These are phyloP conservation scores for Bolboschoenus planiculmis DNA, from an alignment of 176 grass and related monocot species.

Conservation along the genomic window DNA sequence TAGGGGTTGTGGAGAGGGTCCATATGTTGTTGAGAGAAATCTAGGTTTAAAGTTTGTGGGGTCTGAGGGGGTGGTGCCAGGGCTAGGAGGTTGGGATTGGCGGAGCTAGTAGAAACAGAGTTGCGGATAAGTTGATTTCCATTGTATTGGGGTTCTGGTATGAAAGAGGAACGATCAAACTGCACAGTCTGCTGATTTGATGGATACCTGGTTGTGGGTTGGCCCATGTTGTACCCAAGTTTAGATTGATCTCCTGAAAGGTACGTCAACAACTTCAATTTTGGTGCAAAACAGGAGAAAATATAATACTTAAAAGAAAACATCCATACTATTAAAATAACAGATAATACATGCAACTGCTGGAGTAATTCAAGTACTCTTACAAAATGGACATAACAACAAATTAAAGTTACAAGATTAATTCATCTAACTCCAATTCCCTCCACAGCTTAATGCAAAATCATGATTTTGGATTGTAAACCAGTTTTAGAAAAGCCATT, in stretches of 20 bases:
- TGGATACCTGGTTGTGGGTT: slow-evolving; percentile 31
- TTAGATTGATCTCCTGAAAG: slow-evolving; percentile 36
- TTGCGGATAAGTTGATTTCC: slow-evolving; percentile 20
- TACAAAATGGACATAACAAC: neutral
- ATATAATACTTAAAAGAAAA: neutral
- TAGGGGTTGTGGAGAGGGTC: slow-evolving; percentile 35
- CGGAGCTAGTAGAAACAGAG: slow-evolving; percentile 34
- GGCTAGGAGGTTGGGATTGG: slow-evolving; percentile 38
- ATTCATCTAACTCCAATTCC: neutral
- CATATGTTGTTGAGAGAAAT: slow-evolving; percentile 32
- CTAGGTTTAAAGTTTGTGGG: slow-evolving; percentile 49
- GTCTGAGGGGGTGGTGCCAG: slow-evolving; percentile 39
- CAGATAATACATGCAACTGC: neutral
- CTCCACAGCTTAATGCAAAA: neutral
- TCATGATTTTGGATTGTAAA: neutral
- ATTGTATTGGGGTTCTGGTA: slow-evolving; percentile 42
- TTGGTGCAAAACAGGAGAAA: neutral
- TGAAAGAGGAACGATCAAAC: slow-evolving; percentile 39
- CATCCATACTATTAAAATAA: neutral
- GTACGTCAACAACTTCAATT: slow-evolving; percentile 16
- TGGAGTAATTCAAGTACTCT: neutral
- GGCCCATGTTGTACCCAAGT: slow-evolving; percentile 34
- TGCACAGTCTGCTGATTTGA: slow-evolving; percentile 42
- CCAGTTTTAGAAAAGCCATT: neutral
- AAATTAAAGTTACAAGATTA: neutral